phyloP scores from a whole-genome alignment of 2,329 filamentous ascomycete species.

The Colletotrichum camelliae region DNA sequence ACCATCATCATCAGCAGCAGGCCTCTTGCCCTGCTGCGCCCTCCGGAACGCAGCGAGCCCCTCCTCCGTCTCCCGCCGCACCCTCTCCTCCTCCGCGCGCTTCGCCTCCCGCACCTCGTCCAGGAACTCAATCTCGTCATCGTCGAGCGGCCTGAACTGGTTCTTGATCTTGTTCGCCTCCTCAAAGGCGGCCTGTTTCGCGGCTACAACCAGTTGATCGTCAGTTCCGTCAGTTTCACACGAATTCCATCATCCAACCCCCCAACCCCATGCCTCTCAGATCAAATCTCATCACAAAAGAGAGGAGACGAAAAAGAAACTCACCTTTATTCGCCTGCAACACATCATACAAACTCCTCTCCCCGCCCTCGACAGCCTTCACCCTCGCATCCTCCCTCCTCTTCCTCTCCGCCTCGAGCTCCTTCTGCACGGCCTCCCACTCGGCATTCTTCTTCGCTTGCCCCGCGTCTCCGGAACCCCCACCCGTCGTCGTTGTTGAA shows the following conservation, averaged over 20 bases:
- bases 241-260: background rate
- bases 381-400: constrained; percentile 57
- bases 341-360: constrained; percentile 74
- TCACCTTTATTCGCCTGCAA: constrained; percentile 83
- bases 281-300: background rate
- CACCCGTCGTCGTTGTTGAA: constrained; percentile 22
- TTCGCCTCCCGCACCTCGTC: constrained; percentile 59
- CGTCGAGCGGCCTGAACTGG: constrained; percentile 79
- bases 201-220: constrained; percentile 50
- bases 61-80: constrained; percentile 61
- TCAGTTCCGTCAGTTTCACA: background rate
- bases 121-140: constrained; percentile 80
- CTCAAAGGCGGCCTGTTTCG: constrained; percentile 84
- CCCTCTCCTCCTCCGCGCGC: constrained; percentile 58
- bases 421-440: constrained; percentile 69
- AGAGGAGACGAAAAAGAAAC: background rate
- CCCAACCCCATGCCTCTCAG: background rate
- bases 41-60: constrained; percentile 61
- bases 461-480: constrained; percentile 23
- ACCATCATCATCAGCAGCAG: background rate
- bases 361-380: constrained; percentile 45
- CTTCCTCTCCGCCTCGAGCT: constrained; percentile 66
- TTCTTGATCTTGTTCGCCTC: constrained; percentile 74
- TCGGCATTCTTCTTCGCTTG: constrained; percentile 41
- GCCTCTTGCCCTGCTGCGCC: constrained; percentile 42